These are phyloP conservation scores for Agarophyton chilense DNA, from an alignment of 23 red algal species.

Conservation along the genomic window DNA sequence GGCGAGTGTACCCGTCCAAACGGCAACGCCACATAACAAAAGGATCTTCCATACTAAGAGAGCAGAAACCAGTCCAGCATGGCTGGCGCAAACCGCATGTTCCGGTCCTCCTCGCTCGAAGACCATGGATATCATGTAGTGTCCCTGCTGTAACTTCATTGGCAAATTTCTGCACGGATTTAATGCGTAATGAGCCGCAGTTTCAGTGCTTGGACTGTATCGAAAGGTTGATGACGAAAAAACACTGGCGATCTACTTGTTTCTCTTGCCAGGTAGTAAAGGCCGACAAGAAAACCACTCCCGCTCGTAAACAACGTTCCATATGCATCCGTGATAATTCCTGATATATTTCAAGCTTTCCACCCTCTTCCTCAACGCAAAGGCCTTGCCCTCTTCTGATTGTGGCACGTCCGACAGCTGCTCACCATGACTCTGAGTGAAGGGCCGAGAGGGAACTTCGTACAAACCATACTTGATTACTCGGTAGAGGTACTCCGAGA, in stretches of 20 bases:
- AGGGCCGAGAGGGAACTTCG: background rate
- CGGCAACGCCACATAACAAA: background rate
- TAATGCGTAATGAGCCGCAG: background rate
- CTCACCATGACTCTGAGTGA: background rate
- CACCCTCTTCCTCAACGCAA: background rate
- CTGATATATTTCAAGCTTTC: background rate
- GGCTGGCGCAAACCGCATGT: background rate
- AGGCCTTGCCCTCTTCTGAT: background rate
- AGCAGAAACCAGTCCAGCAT: constrained; percentile 16
- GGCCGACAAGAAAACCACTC: background rate
- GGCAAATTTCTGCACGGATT: background rate
- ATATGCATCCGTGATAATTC: background rate
- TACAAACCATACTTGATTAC: background rate
- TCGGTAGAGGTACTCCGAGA: background rate
- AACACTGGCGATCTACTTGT: background rate
- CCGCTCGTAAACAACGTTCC: background rate
- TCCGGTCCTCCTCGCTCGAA: constrained; percentile 8
- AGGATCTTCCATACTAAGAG: background rate
- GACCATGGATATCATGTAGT: constrained; percentile 10
- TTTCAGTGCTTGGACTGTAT: constrained; percentile 19
- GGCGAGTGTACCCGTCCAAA: constrained; percentile 6
- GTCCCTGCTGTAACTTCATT: background rate
- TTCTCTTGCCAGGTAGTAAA: constrained; percentile 1
- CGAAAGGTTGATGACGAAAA: constrained; percentile 14
- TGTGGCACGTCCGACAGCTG: background rate